phyloP scores from a whole-genome alignment of 257 asterid genomes.

The Vinca minor region DNA sequence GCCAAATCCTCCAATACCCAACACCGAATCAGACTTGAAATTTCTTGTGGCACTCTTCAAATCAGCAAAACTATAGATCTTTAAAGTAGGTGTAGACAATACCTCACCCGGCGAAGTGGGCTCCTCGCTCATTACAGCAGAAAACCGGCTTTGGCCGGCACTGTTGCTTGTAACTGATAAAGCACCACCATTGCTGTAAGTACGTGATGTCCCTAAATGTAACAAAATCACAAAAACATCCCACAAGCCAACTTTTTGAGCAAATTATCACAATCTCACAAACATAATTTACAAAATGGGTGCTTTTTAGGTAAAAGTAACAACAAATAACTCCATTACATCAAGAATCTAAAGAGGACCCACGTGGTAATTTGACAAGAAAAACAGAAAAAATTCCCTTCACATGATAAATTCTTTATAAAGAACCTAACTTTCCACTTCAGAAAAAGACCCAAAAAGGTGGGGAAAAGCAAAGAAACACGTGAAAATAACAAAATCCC shows the following conservation, averaged over 20 bases:
- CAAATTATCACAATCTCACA: neutral
- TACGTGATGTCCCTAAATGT: slow-evolving; percentile 41
- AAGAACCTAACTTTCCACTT: neutral
- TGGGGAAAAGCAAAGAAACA: neutral
- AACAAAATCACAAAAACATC: neutral
- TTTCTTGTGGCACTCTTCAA: slow-evolving; percentile 34
- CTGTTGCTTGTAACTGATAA: slow-evolving; percentile 26
- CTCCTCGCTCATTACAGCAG: slow-evolving; percentile 30
- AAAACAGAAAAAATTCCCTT: neutral
- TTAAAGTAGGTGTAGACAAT: slow-evolving; percentile 25
- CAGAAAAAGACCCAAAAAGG: neutral
- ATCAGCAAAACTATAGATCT: slow-evolving; percentile 29
- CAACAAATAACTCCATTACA: neutral
- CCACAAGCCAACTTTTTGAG: slow-evolving; percentile 13
- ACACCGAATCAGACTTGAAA: slow-evolving; percentile 35
- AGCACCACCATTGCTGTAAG: slow-evolving; percentile 26
- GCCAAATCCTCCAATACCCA: slow-evolving; percentile 48
- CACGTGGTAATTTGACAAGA: neutral
- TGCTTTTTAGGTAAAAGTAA: neutral
- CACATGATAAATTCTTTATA: neutral
- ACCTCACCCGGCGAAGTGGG: slow-evolving; percentile 26
- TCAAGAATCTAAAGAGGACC: neutral
- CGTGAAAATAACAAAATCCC: slow-evolving; percentile 13
- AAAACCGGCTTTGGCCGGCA: slow-evolving; percentile 29
- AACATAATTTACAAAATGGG: neutral